Evolutionary conservation across 768 basidiomycete species (phyloP), one percentile per base, ranked within the genome.

Genomic region (Imleria badia): DNA sequence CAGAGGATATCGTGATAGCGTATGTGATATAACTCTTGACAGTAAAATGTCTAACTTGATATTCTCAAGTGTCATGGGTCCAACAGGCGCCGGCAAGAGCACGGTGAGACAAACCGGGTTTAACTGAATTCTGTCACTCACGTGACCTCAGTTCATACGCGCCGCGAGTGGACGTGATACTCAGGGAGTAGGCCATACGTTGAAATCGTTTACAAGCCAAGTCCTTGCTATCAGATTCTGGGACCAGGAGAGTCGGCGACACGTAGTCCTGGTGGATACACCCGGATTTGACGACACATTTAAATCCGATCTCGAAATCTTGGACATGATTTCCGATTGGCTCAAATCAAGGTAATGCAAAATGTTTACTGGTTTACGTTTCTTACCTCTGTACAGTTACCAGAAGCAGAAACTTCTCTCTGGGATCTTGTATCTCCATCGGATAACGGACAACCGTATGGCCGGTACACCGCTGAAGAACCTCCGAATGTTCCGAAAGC

Each of bases 391-490:
- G n/a, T 17, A 15, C 22, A 66, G 61, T n/a, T 58, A 60, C 26
- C 40, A 35, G 11, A 41, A 42, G 11, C 5, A 46, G 3, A 60
- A 55, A 10, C 41, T 54, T n/a, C 65, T 77, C 1, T 59, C 69
- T 10, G 74, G 69, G 2, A 66, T 77, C 26, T 17, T 77, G 19
- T 77, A 76, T 52, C 53, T 76, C 14, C 76, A 77, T 52, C 67
- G 72, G 15, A 77, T 77, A 36, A 64, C 73, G 9, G 74, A 76
- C 40, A 70, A 71, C 46, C 66, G 74, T 1, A 69, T 76, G 67
- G 64, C 63, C 0, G 76, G 71, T 19, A 60, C 70, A 1, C 62
- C 72, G 0, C 46, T 66, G 23, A 72, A 61, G 40, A 73, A 75
- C 53, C 64, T 75, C 15, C 61, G 60, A 5, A 63, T 73, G 60